Percentiles rank a stretch among this genome's conserved stretches.
Evolutionary conservation across 2,329 filamentous ascomycete species (phyloP).

Genomic region (Cryphonectria radicalis): DNA sequence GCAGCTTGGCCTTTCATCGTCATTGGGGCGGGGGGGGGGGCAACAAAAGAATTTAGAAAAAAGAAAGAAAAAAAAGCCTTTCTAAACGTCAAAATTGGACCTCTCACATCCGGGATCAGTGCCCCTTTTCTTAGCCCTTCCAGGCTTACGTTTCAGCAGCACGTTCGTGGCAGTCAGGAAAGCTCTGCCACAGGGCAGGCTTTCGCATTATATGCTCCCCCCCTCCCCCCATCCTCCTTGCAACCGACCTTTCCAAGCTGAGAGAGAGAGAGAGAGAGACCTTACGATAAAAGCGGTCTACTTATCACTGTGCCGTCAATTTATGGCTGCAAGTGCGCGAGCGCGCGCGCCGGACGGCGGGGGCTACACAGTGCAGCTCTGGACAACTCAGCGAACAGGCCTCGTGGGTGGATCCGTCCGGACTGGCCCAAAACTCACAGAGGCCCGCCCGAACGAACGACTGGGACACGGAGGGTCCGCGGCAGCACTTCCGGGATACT

Average conservation of each 20-base stretch:
- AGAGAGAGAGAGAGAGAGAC: neutral
- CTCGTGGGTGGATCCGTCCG: constrained; percentile 8
- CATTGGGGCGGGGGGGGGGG: too few relatives aligned
- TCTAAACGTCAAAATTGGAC: constrained; percentile 6
- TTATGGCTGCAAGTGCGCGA: constrained; percentile 9
- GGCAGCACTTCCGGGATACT: constrained; percentile 25
- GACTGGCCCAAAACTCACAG: constrained; percentile 6
- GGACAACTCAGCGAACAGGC: constrained; percentile 11
- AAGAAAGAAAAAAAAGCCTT: neutral
- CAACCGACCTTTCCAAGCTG: neutral
- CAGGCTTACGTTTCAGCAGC: constrained; percentile 19
- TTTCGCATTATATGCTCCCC: constrained; percentile 5
- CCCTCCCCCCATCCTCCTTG: constrained; percentile 12
- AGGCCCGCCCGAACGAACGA: constrained; percentile 19
- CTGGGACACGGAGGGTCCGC: constrained; percentile 21
- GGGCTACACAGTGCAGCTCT: constrained; percentile 27
- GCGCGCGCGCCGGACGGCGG: constrained; percentile 24
- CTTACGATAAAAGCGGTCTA: constrained; percentile 30
- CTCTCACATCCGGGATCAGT: neutral
- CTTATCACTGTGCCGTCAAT: constrained; percentile 25
- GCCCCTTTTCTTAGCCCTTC: constrained; percentile 7
- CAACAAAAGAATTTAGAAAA: too few relatives aligned
- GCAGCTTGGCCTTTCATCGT: neutral
- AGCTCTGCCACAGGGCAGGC: neutral
- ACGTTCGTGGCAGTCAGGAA: constrained; percentile 5